A percentile compares a stretch with the other conserved stretches of the same genome.
Conservation (phyloP, 495 filamentous ascomycete species). For the Aspergillus taichungensis region DNA sequence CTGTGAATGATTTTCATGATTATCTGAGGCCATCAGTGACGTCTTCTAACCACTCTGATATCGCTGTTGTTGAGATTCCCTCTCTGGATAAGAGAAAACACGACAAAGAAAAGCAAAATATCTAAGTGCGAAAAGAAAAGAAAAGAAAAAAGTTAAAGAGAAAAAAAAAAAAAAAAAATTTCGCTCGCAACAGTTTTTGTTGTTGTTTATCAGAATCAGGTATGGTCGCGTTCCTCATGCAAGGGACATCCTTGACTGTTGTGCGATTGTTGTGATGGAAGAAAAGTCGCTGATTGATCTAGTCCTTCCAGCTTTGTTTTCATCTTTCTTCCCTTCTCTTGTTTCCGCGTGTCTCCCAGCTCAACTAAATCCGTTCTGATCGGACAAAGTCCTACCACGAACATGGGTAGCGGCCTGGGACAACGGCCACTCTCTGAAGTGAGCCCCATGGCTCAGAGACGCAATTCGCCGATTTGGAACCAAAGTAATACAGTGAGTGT, state of each 20-base stretch:
- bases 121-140: too few relatives aligned
- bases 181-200: background rate
- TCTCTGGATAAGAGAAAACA: too few relatives aligned
- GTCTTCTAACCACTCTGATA: background rate
- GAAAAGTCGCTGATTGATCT: conserved; percentile 6
- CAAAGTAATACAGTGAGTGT: conserved; percentile 53
- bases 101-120: too few relatives aligned
- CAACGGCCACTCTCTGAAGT: conserved; percentile 47
- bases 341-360: background rate
- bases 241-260: conserved; percentile 9
- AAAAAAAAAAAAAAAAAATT: background rate
- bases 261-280: conserved; percentile 6
- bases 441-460: conserved; percentile 45
- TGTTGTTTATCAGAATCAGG: conserved; percentile 10
- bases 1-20: conserved; percentile 29
- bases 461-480: conserved; percentile 73
- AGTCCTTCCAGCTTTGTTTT: conserved; percentile 7
- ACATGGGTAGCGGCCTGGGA: conserved; percentile 30
- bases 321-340: conserved; percentile 3
- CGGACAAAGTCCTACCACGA: conserved; percentile 12
- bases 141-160: background rate
- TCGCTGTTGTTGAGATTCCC: background rate
- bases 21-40: conserved; percentile 8
- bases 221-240: conserved; percentile 13
- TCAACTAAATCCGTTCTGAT: background rate